Percentiles rank a stretch among this genome's conserved stretches.
phyloP scores from a whole-genome alignment of 2,329 filamentous ascomycete species.

The Paecilomyces niveus region DNA sequence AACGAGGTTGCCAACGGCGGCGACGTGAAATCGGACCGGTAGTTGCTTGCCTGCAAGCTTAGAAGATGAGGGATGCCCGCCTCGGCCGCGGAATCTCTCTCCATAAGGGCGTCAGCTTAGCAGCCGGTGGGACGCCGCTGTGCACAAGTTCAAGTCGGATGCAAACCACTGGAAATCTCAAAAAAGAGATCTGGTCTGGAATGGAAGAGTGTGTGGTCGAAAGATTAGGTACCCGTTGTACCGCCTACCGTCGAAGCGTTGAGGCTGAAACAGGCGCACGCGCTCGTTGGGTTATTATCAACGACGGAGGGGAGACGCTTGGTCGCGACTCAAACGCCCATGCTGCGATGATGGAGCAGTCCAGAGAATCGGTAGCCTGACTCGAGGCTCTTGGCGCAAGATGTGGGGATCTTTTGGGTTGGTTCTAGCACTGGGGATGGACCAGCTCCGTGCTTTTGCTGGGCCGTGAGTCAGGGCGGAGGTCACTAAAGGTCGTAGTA shows the following conservation, averaged over 20 bases:
- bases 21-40: constrained; percentile 19
- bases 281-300: background rate
- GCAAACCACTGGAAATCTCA: background rate
- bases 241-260: background rate
- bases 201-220: background rate
- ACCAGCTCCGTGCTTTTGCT: background rate
- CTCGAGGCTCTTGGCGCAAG: background rate
- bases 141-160: background rate
- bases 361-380: background rate
- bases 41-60: constrained; percentile 18
- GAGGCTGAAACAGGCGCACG: background rate
- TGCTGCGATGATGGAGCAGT: background rate
- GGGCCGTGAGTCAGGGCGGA: background rate
- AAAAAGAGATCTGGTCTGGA: background rate
- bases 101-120: constrained; percentile 18
- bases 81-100: constrained; percentile 18
- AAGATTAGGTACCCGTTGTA: background rate
- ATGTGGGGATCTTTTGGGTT: background rate
- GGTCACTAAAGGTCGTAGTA: background rate
- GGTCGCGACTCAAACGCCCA: background rate
- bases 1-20: constrained; percentile 35
- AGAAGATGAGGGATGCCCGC: constrained; percentile 15
- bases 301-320: background rate
- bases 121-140: background rate
- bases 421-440: background rate